Conservation (phyloP, 305 asterid species). For the Fraxinus greggii region DNA sequence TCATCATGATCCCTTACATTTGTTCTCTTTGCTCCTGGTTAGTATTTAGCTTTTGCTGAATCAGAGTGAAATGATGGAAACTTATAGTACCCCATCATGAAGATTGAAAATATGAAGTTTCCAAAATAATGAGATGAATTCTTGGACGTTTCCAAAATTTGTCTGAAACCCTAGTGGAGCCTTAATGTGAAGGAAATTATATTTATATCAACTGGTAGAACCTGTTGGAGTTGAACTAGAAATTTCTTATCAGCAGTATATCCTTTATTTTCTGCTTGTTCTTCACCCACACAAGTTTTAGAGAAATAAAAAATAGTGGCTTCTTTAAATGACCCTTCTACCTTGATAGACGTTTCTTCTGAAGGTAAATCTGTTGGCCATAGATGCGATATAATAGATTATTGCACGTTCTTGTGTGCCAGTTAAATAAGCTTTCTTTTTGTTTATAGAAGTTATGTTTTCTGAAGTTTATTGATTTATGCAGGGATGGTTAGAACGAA, state of each 20-base stretch:
- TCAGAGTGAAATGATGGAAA: background rate
- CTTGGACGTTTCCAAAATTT: background rate
- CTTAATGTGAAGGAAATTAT: background rate
- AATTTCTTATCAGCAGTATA: background rate
- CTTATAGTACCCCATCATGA: background rate
- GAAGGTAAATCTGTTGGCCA: background rate
- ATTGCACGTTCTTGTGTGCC: background rate
- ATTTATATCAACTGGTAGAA: background rate
- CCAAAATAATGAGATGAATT: constrained; percentile 1
- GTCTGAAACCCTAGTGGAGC: constrained; percentile 1
- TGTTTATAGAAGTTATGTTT: constrained; percentile 9
- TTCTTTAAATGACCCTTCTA: background rate
- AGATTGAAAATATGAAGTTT: background rate
- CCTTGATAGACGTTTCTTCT: background rate
- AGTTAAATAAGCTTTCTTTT: background rate
- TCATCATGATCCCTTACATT: background rate
- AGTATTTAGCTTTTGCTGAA: background rate
- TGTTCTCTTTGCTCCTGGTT: background rate
- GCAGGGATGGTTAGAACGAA: constrained; percentile 77
- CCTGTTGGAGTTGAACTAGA: background rate
- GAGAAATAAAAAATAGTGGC: background rate
- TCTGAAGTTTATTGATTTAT: constrained; percentile 23
- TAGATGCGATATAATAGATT: background rate
- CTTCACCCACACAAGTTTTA: background rate
- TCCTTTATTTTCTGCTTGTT: background rate